These are phyloP conservation scores for Colletotrichum costaricense DNA, from an alignment of 2,329 filamentous ascomycete species.

Conservation along the genomic window DNA sequence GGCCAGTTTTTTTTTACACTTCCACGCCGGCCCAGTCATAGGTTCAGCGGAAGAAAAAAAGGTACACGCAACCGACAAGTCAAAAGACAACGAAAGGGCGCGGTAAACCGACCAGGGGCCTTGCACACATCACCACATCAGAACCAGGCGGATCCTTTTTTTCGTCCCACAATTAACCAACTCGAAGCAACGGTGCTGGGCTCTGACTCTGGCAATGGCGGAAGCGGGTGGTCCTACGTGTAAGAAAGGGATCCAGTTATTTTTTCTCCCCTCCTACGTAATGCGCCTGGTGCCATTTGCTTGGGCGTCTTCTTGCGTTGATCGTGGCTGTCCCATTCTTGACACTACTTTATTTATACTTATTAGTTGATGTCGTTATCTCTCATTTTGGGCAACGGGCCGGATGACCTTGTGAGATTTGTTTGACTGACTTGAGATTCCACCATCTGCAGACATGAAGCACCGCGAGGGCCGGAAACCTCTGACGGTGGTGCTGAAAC, in stretches of 20 bases:
- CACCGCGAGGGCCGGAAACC: slow-evolving; percentile 60
- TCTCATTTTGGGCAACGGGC: not conserved
- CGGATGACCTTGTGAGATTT: not conserved
- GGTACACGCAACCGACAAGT: not conserved
- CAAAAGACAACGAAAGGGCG: slow-evolving; percentile 24
- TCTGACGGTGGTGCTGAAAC: slow-evolving; percentile 86
- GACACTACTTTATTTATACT: not conserved
- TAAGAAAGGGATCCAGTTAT: slow-evolving; percentile 35
- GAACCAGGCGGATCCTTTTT: slow-evolving; percentile 2
- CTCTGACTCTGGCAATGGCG: slow-evolving; percentile 33
- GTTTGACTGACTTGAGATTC: slow-evolving; percentile 27
- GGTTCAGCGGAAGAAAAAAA: not conserved
- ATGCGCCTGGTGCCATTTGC: slow-evolving; percentile 16
- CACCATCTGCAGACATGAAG: slow-evolving; percentile 67
- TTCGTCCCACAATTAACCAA: slow-evolving; percentile 28
- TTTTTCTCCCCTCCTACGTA: slow-evolving; percentile 26
- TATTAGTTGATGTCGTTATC: not conserved
- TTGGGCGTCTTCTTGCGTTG: not conserved
- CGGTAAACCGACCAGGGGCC: slow-evolving; percentile 25
- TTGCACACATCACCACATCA: slow-evolving; percentile 13
- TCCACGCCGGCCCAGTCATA: slow-evolving; percentile 15
- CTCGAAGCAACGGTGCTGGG: slow-evolving; percentile 23
- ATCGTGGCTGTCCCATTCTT: not conserved
- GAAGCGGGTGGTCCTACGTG: slow-evolving; percentile 34
- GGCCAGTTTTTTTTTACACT: slow-evolving; percentile 27